phyloP scores from a whole-genome alignment of 2,329 filamentous ascomycete genomes.

The Xylaria polymorpha region DNA sequence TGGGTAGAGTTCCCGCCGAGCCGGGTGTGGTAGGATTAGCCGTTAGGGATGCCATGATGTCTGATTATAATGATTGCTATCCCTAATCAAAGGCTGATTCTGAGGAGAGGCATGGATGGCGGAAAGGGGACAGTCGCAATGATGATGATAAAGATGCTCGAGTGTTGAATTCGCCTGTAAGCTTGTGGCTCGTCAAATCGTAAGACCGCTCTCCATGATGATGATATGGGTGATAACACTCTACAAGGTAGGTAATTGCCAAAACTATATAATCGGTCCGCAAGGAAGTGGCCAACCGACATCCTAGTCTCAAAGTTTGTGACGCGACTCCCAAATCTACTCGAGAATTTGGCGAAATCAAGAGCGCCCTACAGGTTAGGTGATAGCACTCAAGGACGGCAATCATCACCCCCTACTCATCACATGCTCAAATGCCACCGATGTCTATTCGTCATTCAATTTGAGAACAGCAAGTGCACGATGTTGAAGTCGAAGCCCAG shows the following conservation, averaged over 20 bases:
- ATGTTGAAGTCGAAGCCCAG: neutral
- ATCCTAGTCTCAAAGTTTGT: neutral
- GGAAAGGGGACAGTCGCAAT: neutral
- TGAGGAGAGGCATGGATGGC: neutral
- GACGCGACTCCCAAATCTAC: neutral
- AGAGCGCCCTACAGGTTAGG: neutral
- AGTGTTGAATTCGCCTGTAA: neutral
- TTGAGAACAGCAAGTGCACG: neutral
- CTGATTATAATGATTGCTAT: neutral
- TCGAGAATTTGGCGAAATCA: neutral
- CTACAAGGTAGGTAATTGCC: neutral
- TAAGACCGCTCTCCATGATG: neutral
- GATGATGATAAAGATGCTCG: neutral
- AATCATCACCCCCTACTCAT: neutral
- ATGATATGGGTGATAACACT: neutral
- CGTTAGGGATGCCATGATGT: conserved; percentile 4
- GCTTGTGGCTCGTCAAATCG: neutral
- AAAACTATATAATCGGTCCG: neutral
- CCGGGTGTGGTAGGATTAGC: neutral
- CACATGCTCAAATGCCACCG: neutral
- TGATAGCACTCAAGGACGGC: neutral
- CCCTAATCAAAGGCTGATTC: neutral
- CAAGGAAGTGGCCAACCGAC: neutral
- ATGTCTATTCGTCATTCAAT: neutral
- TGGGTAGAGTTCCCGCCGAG: conserved; percentile 13